These are phyloP conservation scores for Candida sojae DNA, from an alignment of 1,139 yeast genomes.

Conservation along the genomic window DNA sequence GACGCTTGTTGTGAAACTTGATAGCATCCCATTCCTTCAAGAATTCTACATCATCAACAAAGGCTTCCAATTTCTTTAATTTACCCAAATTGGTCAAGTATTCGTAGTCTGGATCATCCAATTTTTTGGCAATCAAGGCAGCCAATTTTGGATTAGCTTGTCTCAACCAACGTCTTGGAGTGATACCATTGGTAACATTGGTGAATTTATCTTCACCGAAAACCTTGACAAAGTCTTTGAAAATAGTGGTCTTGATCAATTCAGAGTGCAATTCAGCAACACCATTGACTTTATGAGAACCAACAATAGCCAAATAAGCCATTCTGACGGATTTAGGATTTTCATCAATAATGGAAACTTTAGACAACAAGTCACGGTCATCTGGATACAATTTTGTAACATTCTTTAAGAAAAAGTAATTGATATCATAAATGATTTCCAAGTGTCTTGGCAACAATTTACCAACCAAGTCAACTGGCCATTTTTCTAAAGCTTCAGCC, in stretches of 20 bases:
- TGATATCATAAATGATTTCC: conserved; percentile 88
- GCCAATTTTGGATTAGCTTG: conserved; percentile 89
- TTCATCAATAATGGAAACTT: conserved; percentile 88
- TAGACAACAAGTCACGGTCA: conserved; percentile 61
- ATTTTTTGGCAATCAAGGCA: conserved; percentile 65
- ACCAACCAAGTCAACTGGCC: conserved; percentile 86
- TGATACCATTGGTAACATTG: conserved; percentile 92
- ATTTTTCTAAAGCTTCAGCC: conserved; percentile 93
- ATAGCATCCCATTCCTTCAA: conserved; percentile 70
- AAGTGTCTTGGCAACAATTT: conserved; percentile 85
- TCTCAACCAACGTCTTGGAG: conserved; percentile 95
- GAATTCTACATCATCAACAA: conserved; percentile 68
- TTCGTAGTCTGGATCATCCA: conserved; percentile 63
- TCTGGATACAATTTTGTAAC: conserved; percentile 78
- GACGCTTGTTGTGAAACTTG: conserved; percentile 68
- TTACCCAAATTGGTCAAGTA: conserved; percentile 69
- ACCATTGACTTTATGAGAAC: conserved; percentile 92
- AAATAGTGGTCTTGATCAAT: conserved; percentile 83
- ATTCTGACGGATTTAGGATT: conserved; percentile 81
- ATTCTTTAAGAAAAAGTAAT: conserved; percentile 71
- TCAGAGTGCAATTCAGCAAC: conserved; percentile 96
- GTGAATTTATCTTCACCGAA: conserved; percentile 83
- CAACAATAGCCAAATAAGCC: conserved; percentile 91
- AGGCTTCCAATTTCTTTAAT: conserved; percentile 68
- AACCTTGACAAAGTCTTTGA: conserved; percentile 83